Conservation (phyloP, 345 rosid species). For the Nasturtium officinale region DNA sequence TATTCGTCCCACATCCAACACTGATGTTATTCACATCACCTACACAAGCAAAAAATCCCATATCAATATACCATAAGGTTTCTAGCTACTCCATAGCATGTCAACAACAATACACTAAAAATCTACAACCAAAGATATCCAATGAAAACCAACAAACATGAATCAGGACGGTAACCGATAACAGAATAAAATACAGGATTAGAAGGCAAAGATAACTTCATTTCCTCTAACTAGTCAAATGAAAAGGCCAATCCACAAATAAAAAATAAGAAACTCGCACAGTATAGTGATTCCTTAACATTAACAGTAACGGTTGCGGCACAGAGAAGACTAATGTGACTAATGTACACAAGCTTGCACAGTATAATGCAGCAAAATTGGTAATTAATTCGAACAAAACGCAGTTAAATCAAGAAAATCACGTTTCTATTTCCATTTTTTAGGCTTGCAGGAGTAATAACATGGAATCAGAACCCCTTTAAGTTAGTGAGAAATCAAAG, state of each 20-base stretch:
- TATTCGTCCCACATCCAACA: slow-evolving; percentile 88
- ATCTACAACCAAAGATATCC: background rate
- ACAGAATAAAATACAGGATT: background rate
- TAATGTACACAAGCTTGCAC: background rate
- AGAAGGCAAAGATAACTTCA: background rate
- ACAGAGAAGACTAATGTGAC: background rate
- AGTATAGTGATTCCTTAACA: too few relatives aligned
- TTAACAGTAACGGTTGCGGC: background rate
- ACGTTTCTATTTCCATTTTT: background rate
- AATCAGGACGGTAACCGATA: background rate
- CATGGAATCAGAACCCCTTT: background rate
- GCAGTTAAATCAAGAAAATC: background rate
- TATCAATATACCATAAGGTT: slow-evolving; percentile 1
- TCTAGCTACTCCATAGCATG: background rate
- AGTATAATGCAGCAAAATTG: background rate
- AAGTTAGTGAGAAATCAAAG: background rate
- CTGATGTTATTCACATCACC: slow-evolving; percentile 90
- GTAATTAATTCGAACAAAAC: background rate
- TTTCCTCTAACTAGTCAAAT: background rate
- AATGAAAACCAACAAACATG: background rate
- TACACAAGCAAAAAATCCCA: slow-evolving; percentile 30
- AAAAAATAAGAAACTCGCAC: background rate
- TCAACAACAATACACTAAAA: slow-evolving; percentile 6
- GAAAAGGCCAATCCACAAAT: background rate
- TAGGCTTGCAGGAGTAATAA: background rate